Evolutionary conservation across 257 asterid species (phyloP).

Genomic region (Vinca minor): DNA sequence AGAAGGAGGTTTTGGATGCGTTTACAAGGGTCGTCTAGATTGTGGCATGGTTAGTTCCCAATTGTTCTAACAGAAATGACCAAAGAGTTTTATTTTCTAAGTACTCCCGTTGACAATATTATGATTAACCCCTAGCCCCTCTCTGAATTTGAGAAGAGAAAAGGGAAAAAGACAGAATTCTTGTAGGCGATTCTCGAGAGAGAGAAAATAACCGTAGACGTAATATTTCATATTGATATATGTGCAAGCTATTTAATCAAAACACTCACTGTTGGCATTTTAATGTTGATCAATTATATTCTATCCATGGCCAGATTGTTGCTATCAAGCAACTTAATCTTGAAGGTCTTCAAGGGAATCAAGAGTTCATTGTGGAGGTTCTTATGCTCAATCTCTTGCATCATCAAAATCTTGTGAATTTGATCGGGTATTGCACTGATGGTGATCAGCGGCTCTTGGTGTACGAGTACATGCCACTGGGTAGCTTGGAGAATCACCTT

Average conservation of each 20-base stretch:
- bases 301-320: conserved; percentile 37
- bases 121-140: neutral
- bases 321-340: conserved; percentile 87
- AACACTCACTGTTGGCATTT: neutral
- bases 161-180: neutral
- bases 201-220: neutral
- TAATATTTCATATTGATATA: neutral
- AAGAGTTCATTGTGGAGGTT: conserved; percentile 83
- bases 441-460: conserved; percentile 89
- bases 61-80: neutral
- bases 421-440: conserved; percentile 78
- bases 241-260: neutral
- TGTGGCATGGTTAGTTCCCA: conserved; percentile 42
- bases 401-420: conserved; percentile 75
- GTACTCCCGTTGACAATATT: neutral
- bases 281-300: conserved; percentile 8
- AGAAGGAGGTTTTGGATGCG: conserved; percentile 86
- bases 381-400: conserved; percentile 83
- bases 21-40: conserved; percentile 62
- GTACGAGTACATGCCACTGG: conserved; percentile 85
- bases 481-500: conserved; percentile 81
- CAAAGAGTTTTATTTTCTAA: neutral
- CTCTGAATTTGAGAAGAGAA: neutral
- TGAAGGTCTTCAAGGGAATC: conserved; percentile 84
- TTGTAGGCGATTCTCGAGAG: neutral